A percentile compares a stretch with the other conserved stretches of the same genome.
Conservation (phyloP, 192 early-diverging fungal species). For the Mortierella antarctica region DNA sequence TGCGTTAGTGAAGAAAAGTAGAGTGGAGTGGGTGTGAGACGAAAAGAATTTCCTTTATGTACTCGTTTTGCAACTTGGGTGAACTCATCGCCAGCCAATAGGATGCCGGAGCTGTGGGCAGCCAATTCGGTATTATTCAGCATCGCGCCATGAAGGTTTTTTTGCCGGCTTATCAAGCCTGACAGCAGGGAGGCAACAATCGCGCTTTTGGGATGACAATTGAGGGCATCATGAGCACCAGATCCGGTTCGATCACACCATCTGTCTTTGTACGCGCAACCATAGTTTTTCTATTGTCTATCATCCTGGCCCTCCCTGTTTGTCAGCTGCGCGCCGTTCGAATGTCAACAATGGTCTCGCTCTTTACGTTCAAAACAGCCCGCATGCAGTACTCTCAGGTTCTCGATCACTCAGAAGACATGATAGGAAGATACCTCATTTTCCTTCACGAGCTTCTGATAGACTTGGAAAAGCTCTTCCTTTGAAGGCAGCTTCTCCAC, state of each 20-base stretch:
- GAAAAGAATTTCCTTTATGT: background rate
- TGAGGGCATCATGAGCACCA: background rate
- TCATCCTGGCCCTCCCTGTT: background rate
- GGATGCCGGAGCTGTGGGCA: background rate
- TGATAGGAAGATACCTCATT: too few relatives aligned
- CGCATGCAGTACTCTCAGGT: too few relatives aligned
- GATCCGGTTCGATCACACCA: constrained; percentile 2
- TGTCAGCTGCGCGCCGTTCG: background rate
- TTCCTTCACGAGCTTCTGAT: too few relatives aligned
- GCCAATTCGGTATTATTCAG: constrained; percentile 3
- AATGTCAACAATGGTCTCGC: too few relatives aligned
- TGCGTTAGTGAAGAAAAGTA: background rate
- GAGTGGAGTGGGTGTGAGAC: background rate
- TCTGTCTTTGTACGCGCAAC: background rate
- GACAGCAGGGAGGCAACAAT: too few relatives aligned
- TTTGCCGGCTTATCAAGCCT: too few relatives aligned
- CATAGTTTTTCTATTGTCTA: too few relatives aligned
- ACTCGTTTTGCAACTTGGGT: background rate
- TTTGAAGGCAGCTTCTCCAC: constrained; percentile 6
- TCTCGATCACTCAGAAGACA: too few relatives aligned
- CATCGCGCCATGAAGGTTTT: background rate
- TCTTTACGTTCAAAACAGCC: too few relatives aligned
- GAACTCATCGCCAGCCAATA: constrained; percentile 12
- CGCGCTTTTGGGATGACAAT: too few relatives aligned
- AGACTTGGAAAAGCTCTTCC: constrained; percentile 11